These are phyloP conservation scores for Mychonastes homosphaera DNA, from an alignment of 139 green algal species.

Conservation along the genomic window DNA sequence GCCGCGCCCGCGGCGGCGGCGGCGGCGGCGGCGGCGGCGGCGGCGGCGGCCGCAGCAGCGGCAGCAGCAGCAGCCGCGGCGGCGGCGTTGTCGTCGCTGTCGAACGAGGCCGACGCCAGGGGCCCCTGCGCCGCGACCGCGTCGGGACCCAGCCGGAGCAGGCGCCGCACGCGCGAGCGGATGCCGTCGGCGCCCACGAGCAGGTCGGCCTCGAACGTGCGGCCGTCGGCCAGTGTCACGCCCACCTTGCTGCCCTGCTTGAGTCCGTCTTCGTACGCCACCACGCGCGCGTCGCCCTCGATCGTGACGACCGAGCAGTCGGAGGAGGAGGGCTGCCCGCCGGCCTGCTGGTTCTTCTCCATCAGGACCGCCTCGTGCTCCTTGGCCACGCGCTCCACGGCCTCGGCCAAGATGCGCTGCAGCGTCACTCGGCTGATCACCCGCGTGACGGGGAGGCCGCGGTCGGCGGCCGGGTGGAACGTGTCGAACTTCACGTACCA, in stretches of 20 bases:
- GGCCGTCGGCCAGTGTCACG: conserved; percentile 58
- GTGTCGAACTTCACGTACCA: conserved; percentile 99
- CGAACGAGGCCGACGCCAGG: background rate
- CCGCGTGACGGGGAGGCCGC: conserved; percentile 83
- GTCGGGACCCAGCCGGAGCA: background rate
- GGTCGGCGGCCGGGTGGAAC: conserved; percentile 78
- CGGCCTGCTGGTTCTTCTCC: too few relatives aligned
- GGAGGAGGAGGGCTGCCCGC: too few relatives aligned
- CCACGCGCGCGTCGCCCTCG: conserved; percentile 46
- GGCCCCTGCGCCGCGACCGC: background rate
- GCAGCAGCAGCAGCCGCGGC: too few relatives aligned
- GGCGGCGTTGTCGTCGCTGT: background rate
- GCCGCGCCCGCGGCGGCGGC: background rate
- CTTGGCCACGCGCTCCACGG: conserved; percentile 14
- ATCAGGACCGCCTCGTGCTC: conserved; percentile 9
- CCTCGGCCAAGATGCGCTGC: conserved; percentile 54
- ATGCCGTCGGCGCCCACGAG: conserved; percentile 94
- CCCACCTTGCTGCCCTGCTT: too few relatives aligned
- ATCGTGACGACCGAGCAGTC: too few relatives aligned
- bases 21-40: background rate
- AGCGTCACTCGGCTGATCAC: conserved; percentile 80
- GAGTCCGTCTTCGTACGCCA: conserved; percentile 50
- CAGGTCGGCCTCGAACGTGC: conserved; percentile 56
- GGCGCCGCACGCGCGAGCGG: conserved; percentile 71
- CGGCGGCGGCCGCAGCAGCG: too few relatives aligned